Evolutionary conservation across 2,329 filamentous ascomycete species (phyloP), one percentile per base, ranked within the genome.

Genomic region (Truncatella angustata): DNA sequence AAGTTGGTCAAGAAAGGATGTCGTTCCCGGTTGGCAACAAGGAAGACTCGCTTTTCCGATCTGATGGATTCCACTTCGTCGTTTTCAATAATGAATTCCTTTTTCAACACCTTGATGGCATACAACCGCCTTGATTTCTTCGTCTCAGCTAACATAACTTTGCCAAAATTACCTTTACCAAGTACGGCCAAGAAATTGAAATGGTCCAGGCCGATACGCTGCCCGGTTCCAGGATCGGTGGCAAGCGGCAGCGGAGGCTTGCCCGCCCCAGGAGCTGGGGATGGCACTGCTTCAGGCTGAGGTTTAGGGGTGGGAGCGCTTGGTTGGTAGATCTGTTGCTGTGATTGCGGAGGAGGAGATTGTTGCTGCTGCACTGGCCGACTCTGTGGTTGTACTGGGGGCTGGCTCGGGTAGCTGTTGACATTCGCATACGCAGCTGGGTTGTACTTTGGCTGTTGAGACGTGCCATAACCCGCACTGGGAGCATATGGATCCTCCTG

Each of bases 81-180:
- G 59, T 99, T 96, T 69, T 99, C 95, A 56, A 99, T 99, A 67
- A 99, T 99, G 70, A 99, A 99, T 70, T 99, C 94, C 76, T 99
- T 99, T 82, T 99, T 99, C 61, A 99, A 76, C 34, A 99, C 94
- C 74, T 99, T 99, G 72, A 99, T 99, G 52, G 94, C 94, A 69
- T 97, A 99, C 6, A 99, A 79, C 70, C 93, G 89, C 71, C 92
- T 90, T 9, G 89, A 86, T 51, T 85, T 86, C 78, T 99, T 99
- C 1, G 94, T 96, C 74, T 99, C 95, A 2, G 94, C 94, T 70
- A 99, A 78, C 94, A 99, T 99, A 73, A 99, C 94, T 74, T 99
- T 99, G 70, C 94, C 94, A 67, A 99, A 99, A 74, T 99, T 99
- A 75, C 94, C 94, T 74, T 99, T 99, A 67, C 94, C 94, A 58